A percentile compares a stretch with the other conserved stretches of the same genome.
phyloP scores from a whole-genome alignment of 2,329 filamentous ascomycete genomes.

The Diaporthe eres region DNA sequence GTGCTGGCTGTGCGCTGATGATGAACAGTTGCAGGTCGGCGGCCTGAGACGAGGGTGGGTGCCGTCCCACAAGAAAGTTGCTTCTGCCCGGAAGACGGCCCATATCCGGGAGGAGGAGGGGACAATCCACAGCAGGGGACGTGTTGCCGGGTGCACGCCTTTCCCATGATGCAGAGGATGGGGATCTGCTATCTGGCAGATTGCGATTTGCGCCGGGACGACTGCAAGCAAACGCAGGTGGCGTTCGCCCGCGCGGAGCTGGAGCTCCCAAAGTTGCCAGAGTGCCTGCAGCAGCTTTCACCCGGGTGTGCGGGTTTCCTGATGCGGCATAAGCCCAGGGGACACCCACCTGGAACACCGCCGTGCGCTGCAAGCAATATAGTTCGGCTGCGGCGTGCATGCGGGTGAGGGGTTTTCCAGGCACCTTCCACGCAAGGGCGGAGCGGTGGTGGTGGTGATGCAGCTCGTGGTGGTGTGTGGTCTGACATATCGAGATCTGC shows the following conservation, averaged over 20 bases:
- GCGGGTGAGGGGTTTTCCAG: slow-evolving; percentile 9
- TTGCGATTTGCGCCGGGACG: slow-evolving; percentile 1
- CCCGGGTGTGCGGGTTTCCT: slow-evolving; percentile 9
- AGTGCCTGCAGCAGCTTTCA: not conserved
- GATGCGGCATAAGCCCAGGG: not conserved
- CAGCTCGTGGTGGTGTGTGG: not conserved
- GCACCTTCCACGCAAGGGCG: slow-evolving; percentile 13
- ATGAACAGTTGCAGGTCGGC: not conserved
- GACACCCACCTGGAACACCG: not conserved
- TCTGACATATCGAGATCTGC: slow-evolving; percentile 31
- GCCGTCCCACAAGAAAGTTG: not conserved
- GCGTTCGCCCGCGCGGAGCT: slow-evolving; percentile 18
- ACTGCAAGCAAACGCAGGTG: not conserved
- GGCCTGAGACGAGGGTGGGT: not conserved
- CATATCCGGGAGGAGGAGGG: not conserved
- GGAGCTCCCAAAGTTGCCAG: not conserved
- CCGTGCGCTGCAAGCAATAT: slow-evolving; percentile 4
- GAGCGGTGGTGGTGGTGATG: not conserved
- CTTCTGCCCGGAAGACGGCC: not conserved
- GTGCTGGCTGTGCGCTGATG: slow-evolving; percentile 4
- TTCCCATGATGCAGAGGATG: slow-evolving; percentile 14
- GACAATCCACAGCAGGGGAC: not conserved
- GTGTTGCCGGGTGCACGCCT: not conserved
- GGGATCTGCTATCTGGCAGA: slow-evolving; percentile 18
- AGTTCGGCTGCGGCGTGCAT: not conserved